Evolutionary conservation across 495 filamentous ascomycete genomes (phyloP).

Genomic region (Daldinia grandis): DNA sequence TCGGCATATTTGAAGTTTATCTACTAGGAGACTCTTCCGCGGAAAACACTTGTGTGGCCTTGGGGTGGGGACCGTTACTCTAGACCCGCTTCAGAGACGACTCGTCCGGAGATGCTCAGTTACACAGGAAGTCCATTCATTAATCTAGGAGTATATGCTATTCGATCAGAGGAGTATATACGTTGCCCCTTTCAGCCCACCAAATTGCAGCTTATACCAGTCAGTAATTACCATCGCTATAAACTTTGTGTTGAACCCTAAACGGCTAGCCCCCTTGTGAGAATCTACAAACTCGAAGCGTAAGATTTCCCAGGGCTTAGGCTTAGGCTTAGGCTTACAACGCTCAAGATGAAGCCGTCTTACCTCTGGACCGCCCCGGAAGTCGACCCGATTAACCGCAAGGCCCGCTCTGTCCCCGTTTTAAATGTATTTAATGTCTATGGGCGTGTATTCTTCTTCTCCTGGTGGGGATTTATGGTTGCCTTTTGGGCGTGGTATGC

Average conservation of each 20-base stretch:
- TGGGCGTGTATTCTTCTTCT: conserved; percentile 92
- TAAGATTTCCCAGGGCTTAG: neutral
- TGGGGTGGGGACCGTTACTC: conserved; percentile 25
- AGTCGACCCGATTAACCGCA: conserved; percentile 79
- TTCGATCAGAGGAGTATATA: conserved; percentile 17
- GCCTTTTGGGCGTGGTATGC: conserved; percentile 94
- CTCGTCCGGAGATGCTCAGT: conserved; percentile 45
- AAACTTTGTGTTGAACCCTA: neutral
- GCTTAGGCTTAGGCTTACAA: neutral
- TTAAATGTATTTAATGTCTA: conserved; percentile 81
- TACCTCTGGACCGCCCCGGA: conserved; percentile 66
- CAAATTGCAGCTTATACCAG: neutral
- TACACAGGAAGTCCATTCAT: conserved; percentile 25
- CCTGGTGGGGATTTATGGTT: conserved; percentile 95
- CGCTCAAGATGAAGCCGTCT: conserved; percentile 49
- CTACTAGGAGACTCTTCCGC: conserved; percentile 34
- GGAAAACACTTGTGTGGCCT: conserved; percentile 36
- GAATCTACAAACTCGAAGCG: neutral
- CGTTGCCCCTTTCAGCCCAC: conserved; percentile 8
- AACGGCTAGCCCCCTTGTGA: neutral
- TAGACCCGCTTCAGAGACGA: conserved; percentile 25
- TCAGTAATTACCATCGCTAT: conserved; percentile 1
- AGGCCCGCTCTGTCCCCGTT: conserved; percentile 81
- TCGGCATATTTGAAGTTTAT: conserved; percentile 28
- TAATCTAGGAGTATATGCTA: conserved; percentile 14